phyloP scores from a whole-genome alignment of 2,329 filamentous ascomycete species.

The Fusarium armeniacum region DNA sequence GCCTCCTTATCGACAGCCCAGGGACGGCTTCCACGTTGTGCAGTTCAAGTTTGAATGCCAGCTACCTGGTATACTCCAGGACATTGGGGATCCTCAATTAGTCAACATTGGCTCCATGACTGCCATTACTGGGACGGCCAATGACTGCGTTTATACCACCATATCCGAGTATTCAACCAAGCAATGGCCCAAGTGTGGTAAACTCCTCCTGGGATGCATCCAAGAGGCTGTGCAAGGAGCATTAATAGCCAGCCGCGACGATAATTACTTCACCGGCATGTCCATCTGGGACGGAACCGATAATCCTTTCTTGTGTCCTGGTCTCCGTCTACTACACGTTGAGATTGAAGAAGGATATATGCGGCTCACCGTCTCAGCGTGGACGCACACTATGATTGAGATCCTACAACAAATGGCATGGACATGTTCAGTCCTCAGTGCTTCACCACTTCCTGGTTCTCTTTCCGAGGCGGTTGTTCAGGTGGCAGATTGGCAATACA shows the following conservation, averaged over 20 bases:
- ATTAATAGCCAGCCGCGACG: constrained; percentile 44
- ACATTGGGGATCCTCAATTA: constrained; percentile 50
- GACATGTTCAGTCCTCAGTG: constrained; percentile 54
- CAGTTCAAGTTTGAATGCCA: constrained; percentile 57
- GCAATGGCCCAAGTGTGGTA: constrained; percentile 54
- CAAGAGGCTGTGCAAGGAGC: constrained; percentile 53
- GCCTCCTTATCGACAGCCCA: constrained; percentile 51
- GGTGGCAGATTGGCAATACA: constrained; percentile 53
- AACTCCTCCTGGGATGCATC: constrained; percentile 51
- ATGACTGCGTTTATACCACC: constrained; percentile 53
- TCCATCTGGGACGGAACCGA: constrained; percentile 55
- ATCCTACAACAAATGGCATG: constrained; percentile 57
- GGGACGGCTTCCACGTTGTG: constrained; percentile 54
- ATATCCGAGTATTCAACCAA: constrained; percentile 52
- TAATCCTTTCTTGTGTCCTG: constrained; percentile 47
- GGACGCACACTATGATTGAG: constrained; percentile 55
- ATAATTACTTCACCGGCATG: constrained; percentile 52
- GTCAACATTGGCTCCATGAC: constrained; percentile 51
- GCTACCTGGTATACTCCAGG: constrained; percentile 51
- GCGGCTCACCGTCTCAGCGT: constrained; percentile 53
- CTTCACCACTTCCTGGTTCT: constrained; percentile 53
- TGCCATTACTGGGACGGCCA: constrained; percentile 54
- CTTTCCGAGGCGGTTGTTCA: constrained; percentile 52
- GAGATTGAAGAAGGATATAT: constrained; percentile 54
- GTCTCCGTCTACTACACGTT: constrained; percentile 54